Evolutionary conservation across 148 eudicot species (phyloP).

Genomic region (Salicornia ramosissima): DNA sequence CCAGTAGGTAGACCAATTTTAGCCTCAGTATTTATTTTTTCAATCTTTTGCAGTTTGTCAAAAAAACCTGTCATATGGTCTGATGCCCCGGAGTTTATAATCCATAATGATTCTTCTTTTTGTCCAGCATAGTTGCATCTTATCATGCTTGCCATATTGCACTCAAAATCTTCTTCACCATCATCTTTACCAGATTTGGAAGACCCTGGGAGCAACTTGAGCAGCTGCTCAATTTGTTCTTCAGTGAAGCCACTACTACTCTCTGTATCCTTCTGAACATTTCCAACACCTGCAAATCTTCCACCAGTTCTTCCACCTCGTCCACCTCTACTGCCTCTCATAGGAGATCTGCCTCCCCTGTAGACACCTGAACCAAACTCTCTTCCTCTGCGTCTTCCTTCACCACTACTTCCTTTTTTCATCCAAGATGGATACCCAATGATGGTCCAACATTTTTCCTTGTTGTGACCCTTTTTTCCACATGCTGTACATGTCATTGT

Average conservation of each 20-base stretch:
- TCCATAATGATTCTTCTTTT: background rate
- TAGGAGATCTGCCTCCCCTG: no score
- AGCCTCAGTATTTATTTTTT: rapidly evolving
- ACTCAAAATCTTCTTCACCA: background rate
- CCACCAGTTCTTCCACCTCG: no score
- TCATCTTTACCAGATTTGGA: background rate
- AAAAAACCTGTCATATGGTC: background rate
- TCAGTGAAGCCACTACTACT: background rate
- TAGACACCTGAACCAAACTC: no score
- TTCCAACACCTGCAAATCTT: no score
- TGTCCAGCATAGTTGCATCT: background rate
- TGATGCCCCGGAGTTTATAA: background rate
- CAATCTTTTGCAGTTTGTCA: background rate
- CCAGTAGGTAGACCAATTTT: background rate
- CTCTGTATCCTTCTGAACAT: no score
- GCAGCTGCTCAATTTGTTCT: background rate
- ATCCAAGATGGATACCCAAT: no score
- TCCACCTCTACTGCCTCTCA: no score
- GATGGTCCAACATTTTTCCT: no score
- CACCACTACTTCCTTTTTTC: no score
- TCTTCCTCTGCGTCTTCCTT: no score
- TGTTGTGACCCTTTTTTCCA: no score
- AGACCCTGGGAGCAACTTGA: background rate
- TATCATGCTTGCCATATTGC: background rate
- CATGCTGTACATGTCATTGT: no score